phyloP scores from a whole-genome alignment of 2,329 filamentous ascomycete genomes.

The Ophiocordyceps polyrhachis-furcata region DNA sequence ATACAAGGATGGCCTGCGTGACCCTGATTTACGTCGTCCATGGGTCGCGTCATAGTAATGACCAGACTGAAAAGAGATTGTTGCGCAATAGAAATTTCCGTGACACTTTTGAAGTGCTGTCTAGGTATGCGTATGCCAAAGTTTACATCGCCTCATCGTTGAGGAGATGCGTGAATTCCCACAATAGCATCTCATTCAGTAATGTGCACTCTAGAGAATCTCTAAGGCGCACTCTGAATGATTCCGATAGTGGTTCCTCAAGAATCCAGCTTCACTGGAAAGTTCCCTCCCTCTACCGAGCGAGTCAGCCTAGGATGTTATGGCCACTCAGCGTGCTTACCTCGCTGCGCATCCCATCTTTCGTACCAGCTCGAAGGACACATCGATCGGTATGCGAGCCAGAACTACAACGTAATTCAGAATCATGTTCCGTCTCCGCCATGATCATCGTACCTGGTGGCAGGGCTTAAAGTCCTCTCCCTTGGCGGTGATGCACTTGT shows the following conservation, averaged over 20 bases:
- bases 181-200: neutral
- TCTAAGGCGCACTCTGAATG: too few relatives aligned
- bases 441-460: slow-evolving; percentile 57
- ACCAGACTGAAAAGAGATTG: too few relatives aligned
- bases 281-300: slow-evolving; percentile 44
- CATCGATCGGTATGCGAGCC: slow-evolving; percentile 86
- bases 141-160: too few relatives aligned
- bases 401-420: slow-evolving; percentile 47
- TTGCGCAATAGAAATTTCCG: too few relatives aligned
- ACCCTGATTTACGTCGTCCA: too few relatives aligned
- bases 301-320: neutral
- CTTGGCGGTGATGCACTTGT: slow-evolving; percentile 98
- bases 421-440: neutral
- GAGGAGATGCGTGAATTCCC: too few relatives aligned
- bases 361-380: slow-evolving; percentile 90
- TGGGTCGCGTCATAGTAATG: too few relatives aligned
- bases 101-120: too few relatives aligned
- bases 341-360: slow-evolving; percentile 95
- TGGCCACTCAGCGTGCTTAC: slow-evolving; percentile 30
- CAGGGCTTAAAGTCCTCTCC: slow-evolving; percentile 96
- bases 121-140: too few relatives aligned
- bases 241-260: slow-evolving; percentile 13
- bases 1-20: too few relatives aligned
- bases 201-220: neutral
- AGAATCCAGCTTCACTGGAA: slow-evolving; percentile 46